phyloP scores from a whole-genome alignment of 768 basidiomycete species.

The Hirschioporus abietinus region DNA sequence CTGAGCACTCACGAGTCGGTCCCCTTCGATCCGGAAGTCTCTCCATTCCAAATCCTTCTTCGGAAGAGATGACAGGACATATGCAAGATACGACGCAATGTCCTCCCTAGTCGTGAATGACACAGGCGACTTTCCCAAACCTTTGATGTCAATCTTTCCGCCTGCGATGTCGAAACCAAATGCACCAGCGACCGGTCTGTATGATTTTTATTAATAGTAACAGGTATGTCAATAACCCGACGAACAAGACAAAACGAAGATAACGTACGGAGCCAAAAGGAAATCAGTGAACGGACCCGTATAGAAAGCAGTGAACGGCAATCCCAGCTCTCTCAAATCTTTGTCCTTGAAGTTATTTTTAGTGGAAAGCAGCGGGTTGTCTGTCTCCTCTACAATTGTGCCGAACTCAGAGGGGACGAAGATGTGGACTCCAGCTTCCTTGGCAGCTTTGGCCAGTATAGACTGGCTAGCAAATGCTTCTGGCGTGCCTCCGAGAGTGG shows the following conservation, averaged over 20 bases:
- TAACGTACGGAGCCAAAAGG: slow-evolving; percentile 9
- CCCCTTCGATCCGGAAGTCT: slow-evolving; percentile 9
- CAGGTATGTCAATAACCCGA: no score
- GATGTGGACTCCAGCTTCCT: slow-evolving; percentile 14
- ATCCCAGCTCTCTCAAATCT: slow-evolving; percentile 13
- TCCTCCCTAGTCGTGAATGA: slow-evolving; percentile 17
- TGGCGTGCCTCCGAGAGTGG: slow-evolving; percentile 7
- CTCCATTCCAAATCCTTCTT: slow-evolving; percentile 11
- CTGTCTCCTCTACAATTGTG: slow-evolving; percentile 10
- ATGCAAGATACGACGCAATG: slow-evolving; percentile 15
- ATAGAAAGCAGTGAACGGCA: no score
- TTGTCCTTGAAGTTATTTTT: neutral
- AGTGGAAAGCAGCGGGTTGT: no score
- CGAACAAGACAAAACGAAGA: no score
- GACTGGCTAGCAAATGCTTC: slow-evolving; percentile 11
- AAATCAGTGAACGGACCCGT: slow-evolving; percentile 7
- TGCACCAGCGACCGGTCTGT: slow-evolving; percentile 1
- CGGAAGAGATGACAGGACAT: slow-evolving; percentile 15
- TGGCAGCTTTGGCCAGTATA: slow-evolving; percentile 14
- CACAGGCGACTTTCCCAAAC: slow-evolving; percentile 13
- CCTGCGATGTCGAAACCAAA: slow-evolving; percentile 8
- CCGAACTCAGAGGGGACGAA: slow-evolving; percentile 25
- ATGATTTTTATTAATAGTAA: neutral
- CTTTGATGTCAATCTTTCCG: slow-evolving; percentile 13
- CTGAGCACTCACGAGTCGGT: slow-evolving; percentile 7